phyloP scores from a whole-genome alignment of 495 filamentous ascomycete species.

The Haplographium delicatum region DNA sequence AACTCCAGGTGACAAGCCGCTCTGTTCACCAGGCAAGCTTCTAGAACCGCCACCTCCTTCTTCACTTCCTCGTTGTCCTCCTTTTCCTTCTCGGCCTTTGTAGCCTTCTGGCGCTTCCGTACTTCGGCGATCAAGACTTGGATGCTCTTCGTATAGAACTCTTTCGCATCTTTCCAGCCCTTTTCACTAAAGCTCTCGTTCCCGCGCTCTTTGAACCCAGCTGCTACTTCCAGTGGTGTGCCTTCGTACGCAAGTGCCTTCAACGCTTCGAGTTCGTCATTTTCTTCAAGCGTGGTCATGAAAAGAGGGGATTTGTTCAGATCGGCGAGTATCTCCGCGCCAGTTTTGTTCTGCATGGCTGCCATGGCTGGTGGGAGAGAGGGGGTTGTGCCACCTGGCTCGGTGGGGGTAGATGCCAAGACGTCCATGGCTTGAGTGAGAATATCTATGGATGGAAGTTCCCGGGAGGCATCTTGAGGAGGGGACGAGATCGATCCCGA shows the following conservation, averaged over 20 bases:
- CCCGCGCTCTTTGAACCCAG: slow-evolving; percentile 78
- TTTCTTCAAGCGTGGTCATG: slow-evolving; percentile 89
- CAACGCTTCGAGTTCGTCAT: slow-evolving; percentile 76
- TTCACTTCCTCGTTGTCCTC: slow-evolving; percentile 46
- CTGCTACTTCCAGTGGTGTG: slow-evolving; percentile 70
- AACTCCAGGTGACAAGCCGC: slow-evolving; percentile 74
- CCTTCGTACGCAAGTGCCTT: slow-evolving; percentile 91
- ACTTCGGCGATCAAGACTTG: slow-evolving; percentile 58
- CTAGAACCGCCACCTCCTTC: slow-evolving; percentile 56
- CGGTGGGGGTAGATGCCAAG: slow-evolving; percentile 1
- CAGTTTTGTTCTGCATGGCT: slow-evolving; percentile 53
- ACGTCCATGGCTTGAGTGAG: slow-evolving; percentile 20
- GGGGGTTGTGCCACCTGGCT: slow-evolving; percentile 20
- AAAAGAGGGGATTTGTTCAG: slow-evolving; percentile 84
- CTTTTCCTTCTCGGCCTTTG: slow-evolving; percentile 27
- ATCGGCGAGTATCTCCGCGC: slow-evolving; percentile 66
- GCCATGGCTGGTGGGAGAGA: slow-evolving; percentile 40
- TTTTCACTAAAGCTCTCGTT: slow-evolving; percentile 77
- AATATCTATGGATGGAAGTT: slow-evolving; percentile 9
- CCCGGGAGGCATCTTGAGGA: not conserved
- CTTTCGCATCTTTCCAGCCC: slow-evolving; percentile 76
- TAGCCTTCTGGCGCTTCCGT: slow-evolving; percentile 28
- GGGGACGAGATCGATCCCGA: slow-evolving; percentile 16
- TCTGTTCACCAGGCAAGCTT: slow-evolving; percentile 77
- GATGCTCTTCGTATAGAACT: slow-evolving; percentile 85